These are phyloP conservation scores for Monilinia polystroma DNA, from an alignment of 2,329 filamentous ascomycete genomes.

Conservation along the genomic window DNA sequence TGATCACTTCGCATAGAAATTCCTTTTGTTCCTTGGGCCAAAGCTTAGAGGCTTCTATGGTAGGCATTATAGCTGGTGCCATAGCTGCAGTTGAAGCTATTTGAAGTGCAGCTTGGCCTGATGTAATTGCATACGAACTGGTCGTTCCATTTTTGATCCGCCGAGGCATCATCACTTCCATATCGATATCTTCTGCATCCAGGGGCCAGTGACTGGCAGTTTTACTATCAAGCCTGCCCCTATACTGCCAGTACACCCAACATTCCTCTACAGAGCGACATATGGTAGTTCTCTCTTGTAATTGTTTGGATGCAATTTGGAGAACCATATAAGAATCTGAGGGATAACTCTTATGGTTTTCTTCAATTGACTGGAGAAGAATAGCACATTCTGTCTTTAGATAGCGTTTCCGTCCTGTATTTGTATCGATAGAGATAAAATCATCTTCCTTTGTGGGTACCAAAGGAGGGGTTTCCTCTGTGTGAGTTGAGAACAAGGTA, in stretches of 20 bases:
- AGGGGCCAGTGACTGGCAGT: not conserved
- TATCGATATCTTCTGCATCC: not conserved
- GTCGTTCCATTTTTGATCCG: not conserved
- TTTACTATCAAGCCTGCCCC: not conserved
- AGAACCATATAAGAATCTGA: not conserved
- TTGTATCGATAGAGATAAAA: not conserved
- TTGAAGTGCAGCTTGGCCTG: not conserved
- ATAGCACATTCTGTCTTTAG: not conserved
- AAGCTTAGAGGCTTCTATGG: not conserved
- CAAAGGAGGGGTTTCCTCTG: not conserved
- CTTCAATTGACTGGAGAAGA: not conserved
- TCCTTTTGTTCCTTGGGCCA: not conserved
- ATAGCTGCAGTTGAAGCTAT: too few species aligned
- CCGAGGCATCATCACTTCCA: not conserved
- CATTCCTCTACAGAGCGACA: not conserved
- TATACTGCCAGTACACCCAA: slow-evolving; percentile 4
- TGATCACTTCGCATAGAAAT: not conserved
- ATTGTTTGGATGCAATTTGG: not conserved
- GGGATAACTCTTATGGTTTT: not conserved
- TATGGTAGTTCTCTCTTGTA: not conserved
- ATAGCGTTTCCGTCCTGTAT: not conserved
- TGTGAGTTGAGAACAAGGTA: not conserved
- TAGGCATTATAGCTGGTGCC: not conserved
- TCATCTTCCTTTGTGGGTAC: not conserved
- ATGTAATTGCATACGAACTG: not conserved